Evolutionary conservation across 768 basidiomycete genomes (phyloP), one percentile per base, ranked within the genome.

Genomic region (Termitomyces sp.): DNA sequence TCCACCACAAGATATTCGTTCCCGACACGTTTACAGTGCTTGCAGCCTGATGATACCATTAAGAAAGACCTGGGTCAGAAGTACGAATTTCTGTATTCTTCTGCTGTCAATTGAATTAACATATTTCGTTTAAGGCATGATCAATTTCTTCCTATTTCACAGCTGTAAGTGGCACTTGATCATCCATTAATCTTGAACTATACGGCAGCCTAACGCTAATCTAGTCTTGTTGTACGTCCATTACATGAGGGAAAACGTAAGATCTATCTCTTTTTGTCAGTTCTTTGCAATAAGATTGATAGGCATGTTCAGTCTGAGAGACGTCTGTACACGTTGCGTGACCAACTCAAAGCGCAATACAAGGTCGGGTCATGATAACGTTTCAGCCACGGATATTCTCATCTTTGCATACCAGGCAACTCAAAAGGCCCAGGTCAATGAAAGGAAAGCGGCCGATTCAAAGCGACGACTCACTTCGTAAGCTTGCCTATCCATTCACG

Each of bases 381-480:
- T 20, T 12, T 13, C 18, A 12, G 7, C 13, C 11, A 5, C 22
- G 50, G 16, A 23, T 13, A 44, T 49, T 9, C 47, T 52, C 22
- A 51, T 36, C 39, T 80, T 1, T 74, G 77, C 68, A 73, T 63
- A 31, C 16, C 35, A 83, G 66, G 79, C 89, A 73, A 80, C 85
- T 61, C 77, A 89, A 78, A 76, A 83, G 48, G 89, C 89, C 6
- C 89, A 91, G 67, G 77, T 90, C 42, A 86, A 88, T 59, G 89
- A 90, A 66, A 76, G 83, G 45, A 83, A 81, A 54, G 82, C 83
- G 68, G 82, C 86, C 5, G 94, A 94, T 59, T 90, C 88, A 5
- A 95, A 94, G 67, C 79, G 87, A 20, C 81, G 89, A 16, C 75
- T 91, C 23, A 91, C 89, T 60, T 85, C 88, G 87, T 83, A 78